phyloP scores from a whole-genome alignment of 805 yeast species.

The Kodamaea neixiangensis region DNA sequence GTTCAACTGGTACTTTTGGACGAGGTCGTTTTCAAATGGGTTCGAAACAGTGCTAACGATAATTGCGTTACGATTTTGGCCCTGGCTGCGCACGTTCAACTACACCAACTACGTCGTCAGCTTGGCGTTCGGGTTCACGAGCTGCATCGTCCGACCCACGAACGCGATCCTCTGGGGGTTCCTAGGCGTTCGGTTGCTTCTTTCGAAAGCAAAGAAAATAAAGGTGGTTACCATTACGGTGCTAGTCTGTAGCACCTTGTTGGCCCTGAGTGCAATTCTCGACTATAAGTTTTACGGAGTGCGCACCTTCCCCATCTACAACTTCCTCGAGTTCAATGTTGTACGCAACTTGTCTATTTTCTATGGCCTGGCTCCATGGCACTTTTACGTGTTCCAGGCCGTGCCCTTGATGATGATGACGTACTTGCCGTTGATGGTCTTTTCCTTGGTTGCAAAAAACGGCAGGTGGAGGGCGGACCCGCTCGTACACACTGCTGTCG shows the following conservation, averaged over 20 bases:
- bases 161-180: constrained; percentile 75
- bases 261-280: constrained; percentile 41
- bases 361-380: constrained; percentile 84
- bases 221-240: constrained; percentile 21
- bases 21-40: constrained; percentile 85
- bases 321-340: constrained; percentile 79
- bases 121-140: constrained; percentile 54
- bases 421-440: constrained; percentile 49
- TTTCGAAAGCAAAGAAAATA: not conserved
- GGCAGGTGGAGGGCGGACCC: constrained; percentile 15
- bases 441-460: not conserved
- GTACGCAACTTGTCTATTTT: constrained; percentile 70
- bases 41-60: constrained; percentile 74
- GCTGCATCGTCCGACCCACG: constrained; percentile 83
- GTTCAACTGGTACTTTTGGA: constrained; percentile 78
- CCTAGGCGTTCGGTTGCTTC: constrained; percentile 46
- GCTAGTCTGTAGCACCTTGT: constrained; percentile 24
- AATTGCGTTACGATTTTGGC: constrained; percentile 70
- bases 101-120: constrained; percentile 30
- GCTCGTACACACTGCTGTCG: constrained; percentile 27
- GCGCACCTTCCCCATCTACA: constrained; percentile 60
- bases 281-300: constrained; percentile 64
- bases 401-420: constrained; percentile 74
- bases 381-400: constrained; percentile 81
- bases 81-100: constrained; percentile 46